A percentile compares a stretch with the other conserved stretches of the same genome.
Conservation (phyloP, 2,329 filamentous ascomycete species). For the Claviceps quebecensis region DNA sequence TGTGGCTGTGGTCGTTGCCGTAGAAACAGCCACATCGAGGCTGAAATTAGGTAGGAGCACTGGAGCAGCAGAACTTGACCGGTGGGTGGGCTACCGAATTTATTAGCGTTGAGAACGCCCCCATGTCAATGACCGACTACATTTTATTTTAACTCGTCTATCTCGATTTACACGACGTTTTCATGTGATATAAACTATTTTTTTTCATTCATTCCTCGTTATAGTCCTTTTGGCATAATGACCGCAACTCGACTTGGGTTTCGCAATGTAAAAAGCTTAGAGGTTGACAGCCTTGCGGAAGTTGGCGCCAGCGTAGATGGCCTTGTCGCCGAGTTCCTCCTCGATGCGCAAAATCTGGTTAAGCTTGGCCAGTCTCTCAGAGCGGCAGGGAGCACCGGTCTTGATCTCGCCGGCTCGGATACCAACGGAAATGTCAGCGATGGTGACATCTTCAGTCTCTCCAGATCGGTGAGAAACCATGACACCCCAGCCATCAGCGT, state of each 20-base stretch:
- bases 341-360: conserved; percentile 99
- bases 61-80: too few species aligned
- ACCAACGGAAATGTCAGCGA: conserved; percentile 94
- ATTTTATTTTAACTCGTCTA: not conserved
- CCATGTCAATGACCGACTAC: too few species aligned
- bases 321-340: conserved; percentile 90
- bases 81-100: too few species aligned
- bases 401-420: conserved; percentile 97
- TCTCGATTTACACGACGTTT: not conserved
- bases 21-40: conserved; percentile 7
- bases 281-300: conserved; percentile 87
- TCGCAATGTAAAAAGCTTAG: conserved; percentile 36
- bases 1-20: conserved; percentile 5
- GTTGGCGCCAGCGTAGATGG: conserved; percentile 79
- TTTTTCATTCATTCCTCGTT: conserved; percentile 1
- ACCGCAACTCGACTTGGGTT: not conserved
- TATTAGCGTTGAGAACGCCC: too few species aligned
- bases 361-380: conserved; percentile 97
- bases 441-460: conserved; percentile 99
- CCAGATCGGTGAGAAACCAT: conserved; percentile 99
- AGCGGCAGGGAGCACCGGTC: conserved; percentile 90
- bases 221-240: not conserved
- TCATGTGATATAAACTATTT: not conserved
- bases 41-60: not conserved
- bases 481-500: conserved; percentile 90